Base-by-base conservation (phyloP, 352 stramenopile species). In the Phytopythium montanum region DNA sequence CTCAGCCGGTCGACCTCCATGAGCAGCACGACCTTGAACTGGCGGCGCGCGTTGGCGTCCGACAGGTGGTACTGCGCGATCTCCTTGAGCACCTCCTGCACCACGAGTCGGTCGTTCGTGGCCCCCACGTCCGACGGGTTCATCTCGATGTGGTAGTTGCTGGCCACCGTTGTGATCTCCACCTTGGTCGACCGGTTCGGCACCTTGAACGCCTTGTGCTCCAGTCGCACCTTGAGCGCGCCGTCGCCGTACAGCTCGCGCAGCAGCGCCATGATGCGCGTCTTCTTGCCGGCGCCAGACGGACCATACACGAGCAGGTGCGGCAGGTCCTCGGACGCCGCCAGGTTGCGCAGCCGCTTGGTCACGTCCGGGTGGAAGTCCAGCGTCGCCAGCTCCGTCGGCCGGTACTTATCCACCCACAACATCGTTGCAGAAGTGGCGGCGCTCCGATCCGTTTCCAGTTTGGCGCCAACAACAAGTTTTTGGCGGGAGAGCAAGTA, bases 31-130 rank as follows among this genome's bases (percentile, higher is more conserved):
- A 99, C 94, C 64, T 94, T 94, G 62, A 94, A 95, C 8, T 75
- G 69, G 45, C 81, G 80, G 33, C 76, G 79, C 10, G 86, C 81
- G 49, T 90, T 88, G n/a, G 77, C 66, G 60, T 95, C 86, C 0
- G 90, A 72, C 38, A 92, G 58, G 26, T 92, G 81, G 68, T 92
- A 95, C 69, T 98, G 85, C 12, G 98, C 97, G 65, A 99, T 99
- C 80, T 99, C 97, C 75, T 99, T 99, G 65, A 99, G 98, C 54
- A 99, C 94, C 69, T 99, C 96, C 73, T 99, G 97, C 44, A 99
- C 92, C 34, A 99, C 94, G 51, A 97, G 97, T 10, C 96, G 89
- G 79, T 99, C 98, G 70, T 97, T 97, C 50, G 88, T 96, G 19
- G 52, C 19, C 25, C 97, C 97, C 26, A 92, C 97, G 70, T 99